phyloP scores from a whole-genome alignment of 768 basidiomycete species.

The Mycena capillaripes region DNA sequence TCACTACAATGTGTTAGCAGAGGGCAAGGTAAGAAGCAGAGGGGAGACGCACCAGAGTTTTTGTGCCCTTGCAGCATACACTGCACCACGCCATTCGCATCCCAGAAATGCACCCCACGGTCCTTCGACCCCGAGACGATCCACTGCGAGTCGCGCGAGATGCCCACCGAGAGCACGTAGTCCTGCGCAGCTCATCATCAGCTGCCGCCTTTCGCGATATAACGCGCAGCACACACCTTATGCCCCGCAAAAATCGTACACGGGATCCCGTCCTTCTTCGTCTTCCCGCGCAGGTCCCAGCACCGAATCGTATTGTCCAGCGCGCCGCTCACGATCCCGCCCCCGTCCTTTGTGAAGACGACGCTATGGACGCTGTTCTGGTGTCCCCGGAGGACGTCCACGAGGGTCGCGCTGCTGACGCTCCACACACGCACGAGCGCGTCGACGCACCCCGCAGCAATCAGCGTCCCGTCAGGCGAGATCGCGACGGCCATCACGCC shows the following conservation, averaged over 20 bases:
- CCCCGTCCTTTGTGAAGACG: conserved; percentile 95
- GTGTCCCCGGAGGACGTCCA: conserved; percentile 85
- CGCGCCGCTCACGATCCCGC: conserved; percentile 91
- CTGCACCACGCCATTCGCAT: conserved; percentile 82
- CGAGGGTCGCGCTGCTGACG: conserved; percentile 64
- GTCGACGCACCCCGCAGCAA: conserved; percentile 63
- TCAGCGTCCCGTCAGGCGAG: conserved; percentile 68
- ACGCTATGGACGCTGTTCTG: conserved; percentile 89
- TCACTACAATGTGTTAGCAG: conserved; percentile 48
- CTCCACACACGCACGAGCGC: conserved; percentile 81
- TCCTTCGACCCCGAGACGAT: conserved; percentile 97
- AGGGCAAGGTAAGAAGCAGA: neutral
- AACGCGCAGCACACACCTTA: conserved; percentile 63
- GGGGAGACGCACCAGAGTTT: conserved; percentile 62
- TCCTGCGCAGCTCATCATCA: conserved; percentile 37
- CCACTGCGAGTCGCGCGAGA: conserved; percentile 93
- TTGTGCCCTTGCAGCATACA: conserved; percentile 90
- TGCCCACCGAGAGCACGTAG: conserved; percentile 51
- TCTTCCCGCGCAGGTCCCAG: conserved; percentile 73
- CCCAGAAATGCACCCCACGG: conserved; percentile 96
- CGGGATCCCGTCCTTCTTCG: conserved; percentile 43
- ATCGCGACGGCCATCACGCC: conserved; percentile 76
- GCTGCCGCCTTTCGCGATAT: conserved; percentile 46
- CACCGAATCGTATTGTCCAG: conserved; percentile 90
- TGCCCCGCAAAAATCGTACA: conserved; percentile 86